These are phyloP conservation scores for Myrica gale DNA, from an alignment of 306 rosid species.

Conservation along the genomic window DNA sequence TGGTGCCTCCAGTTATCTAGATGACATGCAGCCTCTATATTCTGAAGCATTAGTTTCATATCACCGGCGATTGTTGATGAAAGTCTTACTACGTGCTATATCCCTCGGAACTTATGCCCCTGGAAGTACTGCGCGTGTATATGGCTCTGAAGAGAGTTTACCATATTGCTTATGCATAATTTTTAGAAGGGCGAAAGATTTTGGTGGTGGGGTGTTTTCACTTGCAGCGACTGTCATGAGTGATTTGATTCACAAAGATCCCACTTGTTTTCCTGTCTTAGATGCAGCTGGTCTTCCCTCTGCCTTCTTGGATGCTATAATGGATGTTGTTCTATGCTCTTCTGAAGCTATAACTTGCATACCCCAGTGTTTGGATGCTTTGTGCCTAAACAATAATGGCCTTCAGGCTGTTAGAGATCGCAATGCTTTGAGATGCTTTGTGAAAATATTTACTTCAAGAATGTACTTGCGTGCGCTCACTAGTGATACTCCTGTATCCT, in stretches of 20 bases:
- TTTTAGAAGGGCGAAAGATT: constrained; percentile 79
- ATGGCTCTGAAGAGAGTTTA: constrained; percentile 90
- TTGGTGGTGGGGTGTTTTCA: constrained; percentile 97
- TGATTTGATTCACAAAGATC: constrained; percentile 94
- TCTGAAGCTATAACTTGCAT: constrained; percentile 94
- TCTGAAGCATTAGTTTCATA: constrained; percentile 77
- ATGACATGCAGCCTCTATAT: constrained; percentile 72
- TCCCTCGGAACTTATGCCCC: constrained; percentile 96
- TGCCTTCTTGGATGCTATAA: constrained; percentile 90
- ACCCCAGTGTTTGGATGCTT: constrained; percentile 94
- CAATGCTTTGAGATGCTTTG: constrained; percentile 89
- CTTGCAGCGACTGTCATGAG: constrained; percentile 98
- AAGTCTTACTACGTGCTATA: constrained; percentile 91
- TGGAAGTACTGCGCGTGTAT: constrained; percentile 71
- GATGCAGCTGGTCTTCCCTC: constrained; percentile 93
- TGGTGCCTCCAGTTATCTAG: constrained; percentile 53
- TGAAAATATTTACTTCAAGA: constrained; percentile 85
- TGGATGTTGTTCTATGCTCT: constrained; percentile 89
- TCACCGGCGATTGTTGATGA: constrained; percentile 80
- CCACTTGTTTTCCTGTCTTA: constrained; percentile 85
- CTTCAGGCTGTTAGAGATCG: constrained; percentile 86
- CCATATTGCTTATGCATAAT: constrained; percentile 82
- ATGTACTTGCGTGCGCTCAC: constrained; percentile 75
- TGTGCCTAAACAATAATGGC: constrained; percentile 79
- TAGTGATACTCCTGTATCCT: constrained; percentile 75